Evolutionary conservation across 1,284 basidiomycete species (phyloP), one percentile per base, ranked within the genome.

Genomic region (Puccinia coronata): DNA sequence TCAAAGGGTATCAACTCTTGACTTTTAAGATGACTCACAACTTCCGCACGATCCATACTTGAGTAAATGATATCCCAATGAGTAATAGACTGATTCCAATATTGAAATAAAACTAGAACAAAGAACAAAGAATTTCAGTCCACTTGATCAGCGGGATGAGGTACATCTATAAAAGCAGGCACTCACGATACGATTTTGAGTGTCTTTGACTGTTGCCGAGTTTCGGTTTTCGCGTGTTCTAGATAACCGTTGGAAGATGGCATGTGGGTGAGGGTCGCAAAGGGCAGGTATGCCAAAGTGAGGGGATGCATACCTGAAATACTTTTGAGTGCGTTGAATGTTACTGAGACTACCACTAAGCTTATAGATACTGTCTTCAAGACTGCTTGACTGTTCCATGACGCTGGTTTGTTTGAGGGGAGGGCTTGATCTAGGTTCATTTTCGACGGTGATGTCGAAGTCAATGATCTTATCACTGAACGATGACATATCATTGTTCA

Each of bases 401-500:
- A 98, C 90, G 25, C 87, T 87, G 34, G 85, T 86, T 81, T 87
- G 86, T 87, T 96, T 93, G 2, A 91, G 91, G 0, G 92, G 90
- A 84, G 93, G 92, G 36, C 92, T 91, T 12, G 92, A 91, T 73
- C 95, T 88, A 0, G 95, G 95, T 86, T 98, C 95, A 82, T 92
- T 94, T 88, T 97, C 95, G 82, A 97, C 93, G 93, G 96, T 95
- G 87, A 96, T 96, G 86, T 80, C 55, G 34, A 98, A 96, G 87
- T 98, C 96, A 83, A 98, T 89, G 80, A 97, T 90, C 87, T 98
- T 97, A 88, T 95, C 89, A 88, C 92, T 92, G 83, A 95, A 89
- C 4, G 92, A 93, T 12, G 92, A 93, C 90, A 94, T 93, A 88
- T 96, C 94, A 87, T 99, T 99, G 86, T 95, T 93, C 86, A 99